A percentile compares a stretch with the other conserved stretches of the same genome.
These are phyloP conservation scores for Fraxinus nigra DNA, from an alignment of 305 asterid species.

Conservation along the genomic window DNA sequence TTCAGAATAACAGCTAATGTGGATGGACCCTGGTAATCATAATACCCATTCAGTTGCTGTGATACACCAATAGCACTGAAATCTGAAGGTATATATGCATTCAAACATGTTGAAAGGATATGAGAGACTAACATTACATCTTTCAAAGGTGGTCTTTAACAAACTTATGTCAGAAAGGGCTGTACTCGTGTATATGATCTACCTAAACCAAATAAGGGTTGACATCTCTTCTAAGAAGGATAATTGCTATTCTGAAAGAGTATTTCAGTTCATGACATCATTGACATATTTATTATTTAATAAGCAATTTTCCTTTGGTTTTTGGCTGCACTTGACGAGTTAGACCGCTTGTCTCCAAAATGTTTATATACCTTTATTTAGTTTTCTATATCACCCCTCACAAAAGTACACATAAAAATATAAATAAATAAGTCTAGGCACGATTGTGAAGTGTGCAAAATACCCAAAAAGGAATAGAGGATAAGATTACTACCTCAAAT, in stretches of 20 bases:
- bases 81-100: constrained; percentile 8
- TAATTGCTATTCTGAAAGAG: constrained; percentile 1
- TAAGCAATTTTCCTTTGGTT: background rate
- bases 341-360: constrained; percentile 8
- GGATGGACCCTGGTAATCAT: constrained; percentile 56
- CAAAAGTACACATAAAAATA: background rate
- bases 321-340: constrained; percentile 8
- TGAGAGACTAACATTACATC: background rate
- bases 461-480: constrained; percentile 16
- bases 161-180: constrained; percentile 17
- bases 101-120: constrained; percentile 17
- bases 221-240: constrained; percentile 4
- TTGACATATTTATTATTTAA: background rate
- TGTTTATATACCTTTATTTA: constrained; percentile 5
- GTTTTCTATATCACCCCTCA: background rate
- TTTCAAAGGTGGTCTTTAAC: constrained; percentile 14
- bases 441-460: constrained; percentile 6
- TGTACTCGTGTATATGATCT: background rate
- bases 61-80: constrained; percentile 16
- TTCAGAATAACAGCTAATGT: constrained; percentile 44
- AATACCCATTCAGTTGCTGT: constrained; percentile 29
- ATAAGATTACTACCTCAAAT: constrained; percentile 51
- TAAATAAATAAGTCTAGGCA: background rate
- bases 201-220: constrained; percentile 14
- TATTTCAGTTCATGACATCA: background rate